Conservation (phyloP, 2,329 filamentous ascomycete species). For the Triangularia setosa region DNA sequence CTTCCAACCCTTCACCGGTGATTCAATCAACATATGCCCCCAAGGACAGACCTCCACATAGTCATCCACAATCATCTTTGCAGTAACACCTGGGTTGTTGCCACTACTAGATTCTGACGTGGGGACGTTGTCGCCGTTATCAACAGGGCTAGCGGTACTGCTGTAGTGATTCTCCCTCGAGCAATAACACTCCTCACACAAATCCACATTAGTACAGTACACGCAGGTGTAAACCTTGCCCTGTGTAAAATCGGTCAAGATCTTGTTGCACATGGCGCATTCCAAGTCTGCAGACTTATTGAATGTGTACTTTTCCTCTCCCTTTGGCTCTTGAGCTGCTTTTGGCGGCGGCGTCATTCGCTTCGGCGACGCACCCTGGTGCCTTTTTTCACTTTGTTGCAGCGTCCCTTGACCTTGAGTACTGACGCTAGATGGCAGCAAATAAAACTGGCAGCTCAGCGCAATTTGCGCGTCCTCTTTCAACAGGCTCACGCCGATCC, state of each 20-base stretch:
- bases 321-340: background rate
- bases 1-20: conserved; percentile 4
- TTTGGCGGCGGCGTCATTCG: background rate
- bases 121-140: background rate
- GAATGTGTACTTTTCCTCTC: background rate
- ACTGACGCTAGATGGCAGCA: background rate
- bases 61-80: background rate
- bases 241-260: background rate
- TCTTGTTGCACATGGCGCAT: conserved; percentile 2
- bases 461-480: background rate
- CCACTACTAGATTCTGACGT: background rate
- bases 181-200: conserved; percentile 2
- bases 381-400: background rate
- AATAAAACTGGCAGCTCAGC: background rate
- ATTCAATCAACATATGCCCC: conserved; percentile 1
- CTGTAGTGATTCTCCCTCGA: background rate
- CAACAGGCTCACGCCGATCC: background rate
- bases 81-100: background rate
- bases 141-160: background rate
- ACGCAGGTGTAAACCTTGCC: conserved; percentile 3
- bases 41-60: conserved; percentile 6
- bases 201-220: background rate
- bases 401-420: background rate
- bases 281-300: background rate
- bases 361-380: background rate